A percentile compares a stretch with the other conserved stretches of the same genome.
phyloP scores from a whole-genome alignment of 176 grass and related monocot species.

The Elaeis guineensis region DNA sequence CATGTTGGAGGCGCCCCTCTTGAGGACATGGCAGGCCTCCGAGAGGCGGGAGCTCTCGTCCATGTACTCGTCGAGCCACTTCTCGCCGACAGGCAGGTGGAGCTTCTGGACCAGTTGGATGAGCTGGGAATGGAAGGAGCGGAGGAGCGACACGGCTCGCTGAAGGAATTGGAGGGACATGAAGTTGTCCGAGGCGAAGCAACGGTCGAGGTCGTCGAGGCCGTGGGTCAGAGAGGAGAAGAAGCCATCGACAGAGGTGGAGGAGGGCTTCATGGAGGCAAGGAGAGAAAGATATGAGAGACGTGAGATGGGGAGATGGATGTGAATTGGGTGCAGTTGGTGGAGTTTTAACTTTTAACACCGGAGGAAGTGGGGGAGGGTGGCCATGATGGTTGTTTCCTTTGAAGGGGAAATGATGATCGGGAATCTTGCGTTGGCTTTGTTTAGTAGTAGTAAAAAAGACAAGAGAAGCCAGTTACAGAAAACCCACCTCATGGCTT shows the following conservation, averaged over 20 bases:
- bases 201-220: conserved; percentile 4
- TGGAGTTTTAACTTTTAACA: not conserved
- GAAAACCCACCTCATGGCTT: not conserved
- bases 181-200: not conserved
- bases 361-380: not conserved
- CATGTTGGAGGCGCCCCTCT: not conserved
- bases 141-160: conserved; percentile 6
- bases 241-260: not conserved
- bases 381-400: conserved; percentile 3
- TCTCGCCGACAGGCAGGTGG: conserved; percentile 8
- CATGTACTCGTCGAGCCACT: conserved; percentile 14
- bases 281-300: no score
- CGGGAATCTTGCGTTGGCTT: conserved; percentile 1
- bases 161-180: conserved; percentile 7
- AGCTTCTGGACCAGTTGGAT: conserved; percentile 3
- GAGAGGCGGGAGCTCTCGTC: conserved; percentile 13
- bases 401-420: conserved; percentile 3
- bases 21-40: conserved; percentile 11
- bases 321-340: no score
- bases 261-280: not conserved
- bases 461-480: not conserved
- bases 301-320: no score
- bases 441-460: conserved; percentile 2
- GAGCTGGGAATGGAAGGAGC: conserved; percentile 6
- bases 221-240: not conserved